Percentiles rank a stretch among this genome's conserved stretches.
phyloP scores from a whole-genome alignment of 352 stramenopile species.

The Phytophthora sojae region DNA sequence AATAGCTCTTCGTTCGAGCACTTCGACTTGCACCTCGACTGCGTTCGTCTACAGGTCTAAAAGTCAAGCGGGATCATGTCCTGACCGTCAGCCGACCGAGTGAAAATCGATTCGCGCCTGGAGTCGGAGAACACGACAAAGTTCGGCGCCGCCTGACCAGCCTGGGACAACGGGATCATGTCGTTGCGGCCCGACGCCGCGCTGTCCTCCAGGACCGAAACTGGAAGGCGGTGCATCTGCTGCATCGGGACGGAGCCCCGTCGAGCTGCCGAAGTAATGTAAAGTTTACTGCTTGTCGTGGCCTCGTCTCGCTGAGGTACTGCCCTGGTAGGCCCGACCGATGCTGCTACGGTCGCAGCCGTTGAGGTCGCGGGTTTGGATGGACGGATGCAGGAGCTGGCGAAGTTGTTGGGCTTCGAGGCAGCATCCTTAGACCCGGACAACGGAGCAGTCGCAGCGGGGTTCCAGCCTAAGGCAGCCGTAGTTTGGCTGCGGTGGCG shows the following conservation, averaged over 20 bases:
- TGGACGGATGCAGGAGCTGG: conserved; percentile 25
- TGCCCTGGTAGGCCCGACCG: conserved; percentile 3
- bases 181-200: conserved; percentile 32
- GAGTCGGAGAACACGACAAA: conserved; percentile 51
- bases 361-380: conserved; percentile 16
- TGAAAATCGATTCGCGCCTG: conserved; percentile 48
- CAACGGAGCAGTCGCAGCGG: conserved; percentile 28
- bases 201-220: conserved; percentile 29
- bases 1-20: conserved; percentile 51
- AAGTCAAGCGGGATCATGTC: conserved; percentile 54
- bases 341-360: conserved; percentile 40
- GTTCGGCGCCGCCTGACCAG: conserved; percentile 16
- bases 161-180: conserved; percentile 40
- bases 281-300: conserved; percentile 26
- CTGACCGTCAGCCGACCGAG: conserved; percentile 37
- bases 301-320: conserved; percentile 5
- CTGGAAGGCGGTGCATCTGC: conserved; percentile 26
- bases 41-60: conserved; percentile 26
- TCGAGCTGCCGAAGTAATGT: conserved; percentile 23
- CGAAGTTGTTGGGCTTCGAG: conserved; percentile 23
- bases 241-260: conserved; percentile 29
- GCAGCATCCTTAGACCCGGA: conserved; percentile 12
- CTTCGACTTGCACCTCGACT: conserved; percentile 27
- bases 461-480: conserved; percentile 27
- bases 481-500: conserved; percentile 42